Evolutionary conservation across 371 early-diverging fungal genomes (phyloP).

Genomic region (Rhizomucor miehei): DNA sequence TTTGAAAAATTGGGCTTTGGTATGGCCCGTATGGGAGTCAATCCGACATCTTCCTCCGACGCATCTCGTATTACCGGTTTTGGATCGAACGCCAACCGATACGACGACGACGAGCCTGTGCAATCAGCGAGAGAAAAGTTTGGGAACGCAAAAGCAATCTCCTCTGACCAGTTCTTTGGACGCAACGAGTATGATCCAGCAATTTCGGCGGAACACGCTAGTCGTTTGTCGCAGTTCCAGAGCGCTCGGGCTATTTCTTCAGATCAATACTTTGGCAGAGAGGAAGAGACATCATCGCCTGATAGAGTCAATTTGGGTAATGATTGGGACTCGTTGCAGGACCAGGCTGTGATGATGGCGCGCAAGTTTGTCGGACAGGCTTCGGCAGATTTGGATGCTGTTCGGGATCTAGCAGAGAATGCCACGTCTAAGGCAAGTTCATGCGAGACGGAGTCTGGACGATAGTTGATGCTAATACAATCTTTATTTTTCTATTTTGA

Average conservation of each 20-base stretch:
- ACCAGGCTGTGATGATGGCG: constrained; percentile 65
- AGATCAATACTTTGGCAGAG: constrained; percentile 79
- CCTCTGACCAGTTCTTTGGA: constrained; percentile 88
- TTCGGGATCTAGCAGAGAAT: constrained; percentile 70
- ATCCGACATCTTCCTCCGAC: constrained; percentile 7
- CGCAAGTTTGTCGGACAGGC: constrained; percentile 70
- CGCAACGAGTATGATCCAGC: constrained; percentile 67
- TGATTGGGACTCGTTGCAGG: constrained; percentile 53
- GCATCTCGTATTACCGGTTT: constrained; percentile 3
- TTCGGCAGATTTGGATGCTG: constrained; percentile 67
- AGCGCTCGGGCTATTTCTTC: constrained; percentile 78
- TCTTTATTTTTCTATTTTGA: neutral
- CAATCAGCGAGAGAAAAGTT: constrained; percentile 65
- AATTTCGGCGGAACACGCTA: constrained; percentile 60
- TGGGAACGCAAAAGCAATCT: constrained; percentile 72
- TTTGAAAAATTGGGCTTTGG: constrained; percentile 82
- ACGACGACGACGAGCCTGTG: constrained; percentile 17
- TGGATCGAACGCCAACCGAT: neutral
- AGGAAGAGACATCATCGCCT: constrained; percentile 35
- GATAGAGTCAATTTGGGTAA: constrained; percentile 4
- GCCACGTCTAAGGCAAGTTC: constrained; percentile 42
- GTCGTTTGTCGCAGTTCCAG: constrained; percentile 67
- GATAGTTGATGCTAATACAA: too few relatives aligned
- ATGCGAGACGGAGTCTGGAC: too few relatives aligned
- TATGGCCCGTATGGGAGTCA: constrained; percentile 55